Evolutionary conservation across 768 basidiomycete species (phyloP).

Genomic region (Kwoniella sp.): DNA sequence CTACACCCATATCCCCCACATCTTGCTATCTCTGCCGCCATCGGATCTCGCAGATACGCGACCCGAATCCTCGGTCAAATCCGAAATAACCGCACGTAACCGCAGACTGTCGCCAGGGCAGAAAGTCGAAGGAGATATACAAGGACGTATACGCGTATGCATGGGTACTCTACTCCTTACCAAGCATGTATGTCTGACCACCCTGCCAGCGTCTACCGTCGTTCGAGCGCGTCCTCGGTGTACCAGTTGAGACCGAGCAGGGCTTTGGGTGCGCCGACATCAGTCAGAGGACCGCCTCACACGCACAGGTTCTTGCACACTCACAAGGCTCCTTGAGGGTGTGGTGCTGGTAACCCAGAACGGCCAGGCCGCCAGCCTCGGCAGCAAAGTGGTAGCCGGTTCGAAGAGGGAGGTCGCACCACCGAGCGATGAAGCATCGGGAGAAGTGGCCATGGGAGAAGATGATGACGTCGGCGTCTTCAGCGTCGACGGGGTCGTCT

Average conservation of each 20-base stretch:
- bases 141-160: neutral
- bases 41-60: no score
- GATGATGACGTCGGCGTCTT: slow-evolving; percentile 66
- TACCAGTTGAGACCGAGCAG: slow-evolving; percentile 50
- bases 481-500: slow-evolving; percentile 31
- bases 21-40: no score
- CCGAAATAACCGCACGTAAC: neutral
- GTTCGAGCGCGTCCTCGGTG: slow-evolving; percentile 38
- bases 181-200: neutral
- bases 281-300: neutral
- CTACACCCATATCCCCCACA: no score
- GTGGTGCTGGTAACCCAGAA: slow-evolving; percentile 78
- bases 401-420: slow-evolving; percentile 62
- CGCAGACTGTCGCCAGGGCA: neutral
- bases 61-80: slow-evolving; percentile 9
- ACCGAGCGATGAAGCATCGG: slow-evolving; percentile 71
- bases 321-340: slow-evolving; percentile 65
- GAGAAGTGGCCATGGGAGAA: slow-evolving; percentile 72
- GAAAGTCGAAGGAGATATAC: no score
- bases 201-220: neutral
- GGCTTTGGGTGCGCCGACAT: slow-evolving; percentile 10
- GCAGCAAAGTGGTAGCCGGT: slow-evolving; percentile 65
- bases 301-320: slow-evolving; percentile 4
- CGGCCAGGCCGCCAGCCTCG: slow-evolving; percentile 76
- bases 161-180: neutral